Conservation (phyloP, 1,284 basidiomycete genomes). For the Neotropicomus parvogracilis region DNA sequence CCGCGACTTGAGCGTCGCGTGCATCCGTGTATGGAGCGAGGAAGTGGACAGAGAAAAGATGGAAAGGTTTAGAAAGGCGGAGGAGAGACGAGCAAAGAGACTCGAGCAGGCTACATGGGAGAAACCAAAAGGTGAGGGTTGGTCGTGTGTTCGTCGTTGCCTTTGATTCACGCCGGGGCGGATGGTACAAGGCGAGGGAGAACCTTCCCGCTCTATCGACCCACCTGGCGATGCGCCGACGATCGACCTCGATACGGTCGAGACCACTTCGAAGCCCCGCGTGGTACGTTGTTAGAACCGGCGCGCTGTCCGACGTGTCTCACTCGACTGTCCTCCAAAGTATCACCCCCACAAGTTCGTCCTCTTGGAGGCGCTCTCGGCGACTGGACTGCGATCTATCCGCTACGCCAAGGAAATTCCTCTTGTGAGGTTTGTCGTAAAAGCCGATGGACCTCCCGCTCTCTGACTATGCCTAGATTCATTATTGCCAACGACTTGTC, state of each 20-base stretch:
- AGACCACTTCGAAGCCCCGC: slow-evolving; percentile 14
- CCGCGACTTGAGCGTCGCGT: slow-evolving; percentile 87
- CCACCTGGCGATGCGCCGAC: background rate
- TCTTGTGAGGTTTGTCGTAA: slow-evolving; percentile 62
- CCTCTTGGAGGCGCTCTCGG: slow-evolving; percentile 92
- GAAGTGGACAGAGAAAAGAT: slow-evolving; percentile 66
- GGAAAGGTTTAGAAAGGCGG: slow-evolving; percentile 51
- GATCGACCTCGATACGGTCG: slow-evolving; percentile 2
- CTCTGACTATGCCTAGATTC: slow-evolving; percentile 41
- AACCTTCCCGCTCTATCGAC: background rate
- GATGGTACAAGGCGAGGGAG: slow-evolving; percentile 4
- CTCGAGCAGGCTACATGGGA: slow-evolving; percentile 28
- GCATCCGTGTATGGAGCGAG: slow-evolving; percentile 85
- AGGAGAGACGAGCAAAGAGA: slow-evolving; percentile 36
- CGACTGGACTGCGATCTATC: slow-evolving; percentile 93
- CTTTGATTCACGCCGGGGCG: slow-evolving; percentile 1
- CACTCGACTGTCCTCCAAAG: slow-evolving; percentile 21
- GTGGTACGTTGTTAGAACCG: slow-evolving; percentile 21
- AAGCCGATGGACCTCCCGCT: background rate
- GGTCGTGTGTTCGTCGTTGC: slow-evolving; percentile 20
- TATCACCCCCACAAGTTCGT: slow-evolving; percentile 69
- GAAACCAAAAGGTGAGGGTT: slow-evolving; percentile 16
- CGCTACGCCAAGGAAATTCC: slow-evolving; percentile 98
- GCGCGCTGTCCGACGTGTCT: background rate
- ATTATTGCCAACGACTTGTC: slow-evolving; percentile 95